Evolutionary conservation across 352 stramenopile species (phyloP).

Genomic region (Discostella stelligera): DNA sequence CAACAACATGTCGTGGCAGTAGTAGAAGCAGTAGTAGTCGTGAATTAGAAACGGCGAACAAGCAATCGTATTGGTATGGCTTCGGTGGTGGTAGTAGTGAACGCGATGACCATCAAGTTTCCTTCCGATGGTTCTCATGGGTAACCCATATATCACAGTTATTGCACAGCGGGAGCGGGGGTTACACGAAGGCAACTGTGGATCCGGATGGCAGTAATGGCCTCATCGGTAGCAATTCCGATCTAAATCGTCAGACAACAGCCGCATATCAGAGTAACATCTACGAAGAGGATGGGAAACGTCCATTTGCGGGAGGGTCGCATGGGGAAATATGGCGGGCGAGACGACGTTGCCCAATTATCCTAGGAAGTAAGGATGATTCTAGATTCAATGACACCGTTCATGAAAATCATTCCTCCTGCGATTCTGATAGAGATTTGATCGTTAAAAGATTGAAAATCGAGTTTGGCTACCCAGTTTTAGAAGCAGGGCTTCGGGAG

Average conservation of each 20-base stretch:
- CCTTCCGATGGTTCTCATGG: slow-evolving; percentile 65
- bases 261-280: slow-evolving; percentile 34
- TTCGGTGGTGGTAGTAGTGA: background rate
- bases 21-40: slow-evolving; percentile 2
- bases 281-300: slow-evolving; percentile 51
- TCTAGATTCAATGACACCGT: slow-evolving; percentile 8
- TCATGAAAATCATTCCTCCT: slow-evolving; percentile 24
- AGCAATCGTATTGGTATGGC: slow-evolving; percentile 2
- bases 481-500: slow-evolving; percentile 77
- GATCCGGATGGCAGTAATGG: background rate
- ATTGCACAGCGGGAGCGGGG: slow-evolving; percentile 36
- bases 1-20: no score
- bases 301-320: slow-evolving; percentile 71
- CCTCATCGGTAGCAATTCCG: background rate
- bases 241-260: background rate
- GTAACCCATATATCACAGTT: slow-evolving; percentile 40
- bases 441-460: slow-evolving; percentile 72
- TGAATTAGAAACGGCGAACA: slow-evolving; percentile 24
- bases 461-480: slow-evolving; percentile 58
- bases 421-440: slow-evolving; percentile 53
- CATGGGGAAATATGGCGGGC: slow-evolving; percentile 76
- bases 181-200: slow-evolving; percentile 3
- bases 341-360: slow-evolving; percentile 41
- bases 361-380: background rate
- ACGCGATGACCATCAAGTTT: slow-evolving; percentile 26